phyloP scores from a whole-genome alignment of 2,329 filamentous ascomycete genomes.

The Seiridium unicorne region DNA sequence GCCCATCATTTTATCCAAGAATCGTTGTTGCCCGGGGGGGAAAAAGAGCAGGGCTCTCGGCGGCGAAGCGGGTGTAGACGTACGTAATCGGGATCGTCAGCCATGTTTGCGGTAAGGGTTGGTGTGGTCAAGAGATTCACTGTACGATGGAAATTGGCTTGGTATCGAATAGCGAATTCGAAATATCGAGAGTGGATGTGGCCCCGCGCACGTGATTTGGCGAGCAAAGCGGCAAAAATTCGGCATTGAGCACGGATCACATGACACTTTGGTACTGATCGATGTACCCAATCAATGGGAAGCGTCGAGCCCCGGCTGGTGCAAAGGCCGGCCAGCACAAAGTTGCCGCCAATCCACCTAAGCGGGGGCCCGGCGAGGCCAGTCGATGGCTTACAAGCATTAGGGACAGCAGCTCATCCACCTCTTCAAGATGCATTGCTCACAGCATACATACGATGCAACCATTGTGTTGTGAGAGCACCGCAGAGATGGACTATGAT shows the following conservation, averaged over 20 bases:
- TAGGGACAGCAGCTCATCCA: no score
- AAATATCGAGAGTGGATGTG: conserved; percentile 15
- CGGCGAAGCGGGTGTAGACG: conserved; percentile 37
- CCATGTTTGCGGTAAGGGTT: conserved; percentile 63
- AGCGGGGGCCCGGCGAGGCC: no score
- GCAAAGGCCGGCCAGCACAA: no score
- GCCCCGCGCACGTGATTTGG: conserved; percentile 8
- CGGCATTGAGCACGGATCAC: background rate
- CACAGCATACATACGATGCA: no score
- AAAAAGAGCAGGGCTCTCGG: background rate
- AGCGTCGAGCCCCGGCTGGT: no score
- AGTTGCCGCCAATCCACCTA: no score
- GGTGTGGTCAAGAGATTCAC: conserved; percentile 37
- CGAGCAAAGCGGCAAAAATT: background rate
- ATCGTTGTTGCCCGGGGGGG: background rate
- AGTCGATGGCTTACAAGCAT: no score
- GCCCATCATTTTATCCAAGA: conserved; percentile 12
- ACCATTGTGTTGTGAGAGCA: no score
- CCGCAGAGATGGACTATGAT: no score
- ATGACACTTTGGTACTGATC: no score
- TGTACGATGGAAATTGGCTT: conserved; percentile 33
- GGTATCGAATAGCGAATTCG: conserved; percentile 39
- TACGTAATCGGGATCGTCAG: conserved; percentile 80
- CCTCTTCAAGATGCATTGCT: no score
- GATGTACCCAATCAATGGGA: no score